Percentiles rank a stretch among this genome's conserved stretches.
phyloP scores from a whole-genome alignment of 495 filamentous ascomycete species.

The Pyronema domesticum region DNA sequence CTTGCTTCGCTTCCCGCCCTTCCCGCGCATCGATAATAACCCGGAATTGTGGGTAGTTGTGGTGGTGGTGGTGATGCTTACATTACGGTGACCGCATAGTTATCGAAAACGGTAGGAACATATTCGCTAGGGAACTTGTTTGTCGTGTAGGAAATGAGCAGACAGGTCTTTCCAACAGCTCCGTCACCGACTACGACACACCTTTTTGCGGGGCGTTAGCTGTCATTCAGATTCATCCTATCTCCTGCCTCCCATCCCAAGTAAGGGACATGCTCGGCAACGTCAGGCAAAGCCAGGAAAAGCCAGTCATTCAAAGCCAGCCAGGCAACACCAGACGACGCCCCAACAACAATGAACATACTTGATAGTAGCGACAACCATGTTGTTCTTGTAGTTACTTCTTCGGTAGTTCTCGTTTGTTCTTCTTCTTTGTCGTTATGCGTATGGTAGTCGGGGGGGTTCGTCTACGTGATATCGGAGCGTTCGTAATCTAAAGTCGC shows the following conservation, averaged over 20 bases:
- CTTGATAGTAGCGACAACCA: slow-evolving; percentile 78
- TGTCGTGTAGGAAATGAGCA: slow-evolving; percentile 96
- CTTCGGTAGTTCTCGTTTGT: neutral
- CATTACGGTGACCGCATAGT: slow-evolving; percentile 99
- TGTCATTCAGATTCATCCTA: too few relatives aligned
- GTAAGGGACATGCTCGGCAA: too few relatives aligned
- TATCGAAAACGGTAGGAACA: slow-evolving; percentile 96
- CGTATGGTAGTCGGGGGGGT: neutral
- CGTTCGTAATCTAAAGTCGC: neutral
- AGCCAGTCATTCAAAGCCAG: too few relatives aligned
- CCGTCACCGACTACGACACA: slow-evolving; percentile 98
- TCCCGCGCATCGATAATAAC: too few relatives aligned
- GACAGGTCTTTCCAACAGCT: slow-evolving; percentile 97
- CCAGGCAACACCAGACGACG: too few relatives aligned
- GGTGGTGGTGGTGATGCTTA: slow-evolving; percentile 28
- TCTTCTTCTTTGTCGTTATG: neutral
- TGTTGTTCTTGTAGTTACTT: slow-evolving; percentile 27
- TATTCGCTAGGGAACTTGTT: slow-evolving; percentile 99
- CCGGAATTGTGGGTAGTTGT: too few relatives aligned
- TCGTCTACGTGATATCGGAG: neutral
- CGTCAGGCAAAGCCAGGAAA: too few relatives aligned
- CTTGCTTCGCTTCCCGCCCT: too few relatives aligned
- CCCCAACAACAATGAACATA: slow-evolving; percentile 30
- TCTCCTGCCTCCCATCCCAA: too few relatives aligned
- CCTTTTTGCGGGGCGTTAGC: slow-evolving; percentile 29